Evolutionary conservation across 202 grass and related monocot genomes (phyloP).

Genomic region (Digitaria exilis): DNA sequence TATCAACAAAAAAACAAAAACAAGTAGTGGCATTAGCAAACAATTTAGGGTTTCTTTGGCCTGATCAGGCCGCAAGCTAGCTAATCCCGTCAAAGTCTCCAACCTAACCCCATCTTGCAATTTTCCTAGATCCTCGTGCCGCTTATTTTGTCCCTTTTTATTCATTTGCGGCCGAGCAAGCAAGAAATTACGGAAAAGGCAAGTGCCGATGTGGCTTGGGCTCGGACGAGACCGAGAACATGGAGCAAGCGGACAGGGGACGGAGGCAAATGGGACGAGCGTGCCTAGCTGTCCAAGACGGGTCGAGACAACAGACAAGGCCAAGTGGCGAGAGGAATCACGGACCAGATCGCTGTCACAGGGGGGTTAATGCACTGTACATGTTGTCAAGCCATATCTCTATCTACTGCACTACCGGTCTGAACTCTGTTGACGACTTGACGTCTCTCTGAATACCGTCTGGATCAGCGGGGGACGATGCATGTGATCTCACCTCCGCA

Average conservation of each 20-base stretch:
- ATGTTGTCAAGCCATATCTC: background rate
- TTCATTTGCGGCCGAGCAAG: background rate
- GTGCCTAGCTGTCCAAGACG: background rate
- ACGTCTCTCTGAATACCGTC: too few species aligned
- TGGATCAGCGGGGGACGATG: background rate
- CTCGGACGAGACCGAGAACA: background rate
- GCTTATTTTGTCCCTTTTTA: background rate
- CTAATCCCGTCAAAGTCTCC: constrained; percentile 32
- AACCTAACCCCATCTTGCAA: constrained; percentile 4
- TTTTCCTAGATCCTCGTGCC: background rate
- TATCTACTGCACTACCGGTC: background rate
- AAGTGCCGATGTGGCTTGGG: background rate
- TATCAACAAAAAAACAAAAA: background rate
- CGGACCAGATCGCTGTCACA: background rate
- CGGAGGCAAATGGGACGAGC: background rate
- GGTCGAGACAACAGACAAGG: background rate
- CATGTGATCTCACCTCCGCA: background rate
- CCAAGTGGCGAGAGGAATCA: constrained; percentile 41
- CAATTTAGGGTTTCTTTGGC: background rate
- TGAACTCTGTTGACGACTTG: background rate
- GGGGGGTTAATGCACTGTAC: background rate
- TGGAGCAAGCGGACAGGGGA: background rate
- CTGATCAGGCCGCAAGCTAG: background rate
- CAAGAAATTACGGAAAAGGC: background rate
- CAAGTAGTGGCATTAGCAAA: background rate